Evolutionary conservation across 768 basidiomycete species (phyloP).

Genomic region (Termitomyces titanicus): DNA sequence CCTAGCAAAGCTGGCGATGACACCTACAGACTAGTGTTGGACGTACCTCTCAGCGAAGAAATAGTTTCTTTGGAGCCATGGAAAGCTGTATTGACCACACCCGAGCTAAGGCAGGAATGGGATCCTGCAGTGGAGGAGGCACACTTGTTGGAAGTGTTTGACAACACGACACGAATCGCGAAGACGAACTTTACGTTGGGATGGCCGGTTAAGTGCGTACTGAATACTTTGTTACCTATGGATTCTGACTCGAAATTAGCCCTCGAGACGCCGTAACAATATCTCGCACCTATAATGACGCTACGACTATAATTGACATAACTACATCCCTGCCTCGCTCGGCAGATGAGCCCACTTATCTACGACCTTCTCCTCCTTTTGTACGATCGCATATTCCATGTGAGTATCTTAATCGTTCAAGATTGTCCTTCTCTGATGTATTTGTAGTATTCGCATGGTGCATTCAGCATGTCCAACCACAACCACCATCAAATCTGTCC

Average conservation of each 20-base stretch:
- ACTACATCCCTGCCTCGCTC: conserved; percentile 94
- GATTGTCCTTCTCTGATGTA: conserved; percentile 4
- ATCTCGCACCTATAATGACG: conserved; percentile 77
- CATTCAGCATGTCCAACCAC: conserved; percentile 63
- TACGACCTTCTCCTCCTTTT: conserved; percentile 88
- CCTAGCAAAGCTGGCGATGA: conserved; percentile 66
- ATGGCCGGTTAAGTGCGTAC: conserved; percentile 92
- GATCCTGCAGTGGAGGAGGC: conserved; percentile 91
- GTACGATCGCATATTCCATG: conserved; percentile 83
- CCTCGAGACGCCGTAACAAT: conserved; percentile 95
- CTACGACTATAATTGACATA: conserved; percentile 82
- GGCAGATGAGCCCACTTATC: conserved; percentile 84
- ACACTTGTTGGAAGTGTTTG: conserved; percentile 80
- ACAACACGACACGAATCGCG: conserved; percentile 77
- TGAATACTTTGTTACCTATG: not conserved
- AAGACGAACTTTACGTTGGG: conserved; percentile 92
- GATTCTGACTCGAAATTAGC: conserved; percentile 35
- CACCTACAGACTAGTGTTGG: conserved; percentile 79
- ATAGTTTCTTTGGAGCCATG: conserved; percentile 66
- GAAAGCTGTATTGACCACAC: conserved; percentile 79
- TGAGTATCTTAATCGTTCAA: conserved; percentile 25
- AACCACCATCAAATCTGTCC: conserved; percentile 23
- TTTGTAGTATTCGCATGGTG: conserved; percentile 85
- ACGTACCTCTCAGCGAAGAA: conserved; percentile 68
- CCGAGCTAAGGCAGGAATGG: conserved; percentile 88